Evolutionary conservation across 768 basidiomycete genomes (phyloP).

Genomic region (Rickenella mellea): DNA sequence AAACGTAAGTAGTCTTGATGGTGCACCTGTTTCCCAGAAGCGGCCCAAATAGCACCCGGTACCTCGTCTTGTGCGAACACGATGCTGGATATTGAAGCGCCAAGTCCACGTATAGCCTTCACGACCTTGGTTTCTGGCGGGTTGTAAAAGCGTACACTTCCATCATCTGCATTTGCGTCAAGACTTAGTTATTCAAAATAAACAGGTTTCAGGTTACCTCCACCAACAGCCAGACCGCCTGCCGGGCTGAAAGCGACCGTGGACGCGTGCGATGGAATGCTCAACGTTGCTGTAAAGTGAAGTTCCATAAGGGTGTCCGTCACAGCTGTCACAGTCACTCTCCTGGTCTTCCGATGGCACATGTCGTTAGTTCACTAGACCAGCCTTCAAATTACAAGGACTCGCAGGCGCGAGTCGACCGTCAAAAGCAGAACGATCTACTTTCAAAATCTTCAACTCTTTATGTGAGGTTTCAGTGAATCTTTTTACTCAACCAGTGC

Average conservation of each 20-base stretch:
- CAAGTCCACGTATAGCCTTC: conserved; percentile 52
- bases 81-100: conserved; percentile 55
- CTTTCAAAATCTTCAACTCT: conserved; percentile 80
- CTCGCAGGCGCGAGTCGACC: conserved; percentile 75
- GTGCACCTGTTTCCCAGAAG: conserved; percentile 47
- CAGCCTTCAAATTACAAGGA: conserved; percentile 97
- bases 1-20: background rate
- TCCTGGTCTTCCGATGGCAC: conserved; percentile 46
- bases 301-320: too few species aligned
- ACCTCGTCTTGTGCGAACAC: conserved; percentile 33
- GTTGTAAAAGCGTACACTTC: conserved; percentile 57
- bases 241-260: too few species aligned
- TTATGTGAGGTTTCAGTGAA: conserved; percentile 53
- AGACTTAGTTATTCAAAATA: too few species aligned
- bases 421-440: conserved; percentile 69
- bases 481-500: conserved; percentile 7
- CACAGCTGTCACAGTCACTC: conserved; percentile 24
- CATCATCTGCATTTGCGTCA: conserved; percentile 64
- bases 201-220: too few species aligned
- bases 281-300: too few species aligned
- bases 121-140: conserved; percentile 48
- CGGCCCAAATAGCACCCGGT: conserved; percentile 51
- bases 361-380: conserved; percentile 78
- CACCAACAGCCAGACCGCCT: too few species aligned
- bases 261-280: too few species aligned